Evolutionary conservation across 2,329 filamentous ascomycete species (phyloP).

Genomic region (Clonostachys sp.): DNA sequence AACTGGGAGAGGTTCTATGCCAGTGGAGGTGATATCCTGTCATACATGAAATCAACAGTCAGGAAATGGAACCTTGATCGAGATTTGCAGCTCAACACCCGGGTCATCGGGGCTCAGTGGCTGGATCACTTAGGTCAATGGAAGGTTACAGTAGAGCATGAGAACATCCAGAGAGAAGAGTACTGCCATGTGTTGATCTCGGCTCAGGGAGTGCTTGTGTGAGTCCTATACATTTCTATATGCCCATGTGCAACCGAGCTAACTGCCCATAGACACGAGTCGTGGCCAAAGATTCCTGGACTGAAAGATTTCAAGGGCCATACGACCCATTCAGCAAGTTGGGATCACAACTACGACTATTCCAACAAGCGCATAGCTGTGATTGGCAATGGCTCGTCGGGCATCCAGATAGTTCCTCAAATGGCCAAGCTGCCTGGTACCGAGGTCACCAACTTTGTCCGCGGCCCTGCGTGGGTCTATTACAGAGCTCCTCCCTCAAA

Average conservation of each 20-base stretch:
- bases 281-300: constrained; percentile 39
- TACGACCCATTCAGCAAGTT: constrained; percentile 35
- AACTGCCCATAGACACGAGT: constrained; percentile 28
- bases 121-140: constrained; percentile 22
- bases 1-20: constrained; percentile 55
- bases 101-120: constrained; percentile 15
- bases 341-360: constrained; percentile 21
- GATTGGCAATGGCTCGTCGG: constrained; percentile 23
- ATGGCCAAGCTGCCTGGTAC: neutral
- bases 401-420: constrained; percentile 20
- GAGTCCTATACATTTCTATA: neutral
- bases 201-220: neutral
- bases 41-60: constrained; percentile 43
- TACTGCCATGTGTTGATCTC: no score
- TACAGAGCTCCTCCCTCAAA: constrained; percentile 18
- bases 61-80: constrained; percentile 40
- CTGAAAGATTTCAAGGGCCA: constrained; percentile 37
- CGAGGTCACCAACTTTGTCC: neutral
- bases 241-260: no score
- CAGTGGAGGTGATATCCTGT: constrained; percentile 49
- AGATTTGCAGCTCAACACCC: constrained; percentile 42
- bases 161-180: no score
- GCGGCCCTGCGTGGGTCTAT: constrained; percentile 13
- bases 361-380: constrained; percentile 18
- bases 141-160: constrained; percentile 29